These are phyloP conservation scores for Pilaira anomala DNA, from an alignment of 192 early-diverging fungal species.

Conservation along the genomic window DNA sequence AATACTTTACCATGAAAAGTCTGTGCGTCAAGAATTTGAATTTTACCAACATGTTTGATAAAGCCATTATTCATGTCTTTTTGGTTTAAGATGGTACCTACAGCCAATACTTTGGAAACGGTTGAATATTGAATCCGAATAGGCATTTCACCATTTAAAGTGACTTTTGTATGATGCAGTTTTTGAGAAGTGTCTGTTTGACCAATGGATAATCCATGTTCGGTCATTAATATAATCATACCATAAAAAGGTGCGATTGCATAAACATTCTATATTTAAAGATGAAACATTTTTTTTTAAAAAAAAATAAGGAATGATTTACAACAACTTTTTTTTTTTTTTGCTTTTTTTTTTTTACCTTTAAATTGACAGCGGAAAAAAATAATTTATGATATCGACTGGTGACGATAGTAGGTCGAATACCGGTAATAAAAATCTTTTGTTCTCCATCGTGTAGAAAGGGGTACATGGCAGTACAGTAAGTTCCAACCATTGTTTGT, in stretches of 20 bases:
- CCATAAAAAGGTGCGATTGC: constrained; percentile 44
- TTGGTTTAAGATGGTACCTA: constrained; percentile 52
- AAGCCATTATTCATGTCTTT: constrained; percentile 31
- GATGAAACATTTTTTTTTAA: background rate
- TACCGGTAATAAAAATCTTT: constrained; percentile 78
- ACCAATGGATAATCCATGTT: constrained; percentile 63
- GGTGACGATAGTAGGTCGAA: constrained; percentile 80
- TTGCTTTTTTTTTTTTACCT: constrained; percentile 37
- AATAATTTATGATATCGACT: constrained; percentile 63
- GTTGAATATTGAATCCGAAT: constrained; percentile 68
- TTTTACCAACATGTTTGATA: constrained; percentile 43
- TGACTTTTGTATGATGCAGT: constrained; percentile 72
- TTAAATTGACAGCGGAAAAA: constrained; percentile 83
- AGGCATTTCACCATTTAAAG: constrained; percentile 61
- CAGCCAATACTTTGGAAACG: constrained; percentile 52
- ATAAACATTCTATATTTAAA: constrained; percentile 12
- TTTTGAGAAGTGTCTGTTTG: constrained; percentile 79
- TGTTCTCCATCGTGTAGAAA: constrained; percentile 42
- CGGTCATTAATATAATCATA: constrained; percentile 64
- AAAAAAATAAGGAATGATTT: background rate
- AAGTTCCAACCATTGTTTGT: constrained; percentile 71
- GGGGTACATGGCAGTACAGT: constrained; percentile 61
- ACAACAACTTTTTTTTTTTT: background rate
- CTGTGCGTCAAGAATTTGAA: constrained; percentile 70
- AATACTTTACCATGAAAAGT: constrained; percentile 62